Evolutionary conservation across 1,284 basidiomycete species (phyloP), one percentile per base, ranked within the genome.

Genomic region (Wolfiporia cocos): DNA sequence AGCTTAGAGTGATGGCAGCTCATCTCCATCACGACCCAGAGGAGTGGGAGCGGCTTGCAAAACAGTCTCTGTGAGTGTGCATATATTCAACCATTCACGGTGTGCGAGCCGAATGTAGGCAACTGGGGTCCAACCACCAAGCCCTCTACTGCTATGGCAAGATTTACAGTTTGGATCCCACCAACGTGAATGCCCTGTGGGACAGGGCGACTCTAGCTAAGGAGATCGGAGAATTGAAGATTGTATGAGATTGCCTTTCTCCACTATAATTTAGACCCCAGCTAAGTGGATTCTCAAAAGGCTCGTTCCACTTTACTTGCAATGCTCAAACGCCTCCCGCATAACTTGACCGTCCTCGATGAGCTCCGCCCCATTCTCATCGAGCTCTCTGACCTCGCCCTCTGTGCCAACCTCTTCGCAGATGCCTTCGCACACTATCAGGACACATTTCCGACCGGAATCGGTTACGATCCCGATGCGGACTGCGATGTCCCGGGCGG

Each of bases 121-220:
- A 78, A 5, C 62, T 81, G 21, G 87, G 83, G 3, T 79, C 81
- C 46, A 73, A 78, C 34, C 83, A 92, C 42, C 92, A 98, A 63
- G 89, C 92, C 0, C 66, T 96, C 21, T 97, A 98, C 60, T 98
- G 95, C 58, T 88, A 89, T 54, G 74, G 85, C 0, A 94, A 97
- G 57, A 79, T 90, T 0, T 79, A 86, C 56, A 82, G 76, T 48
- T 69, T 88, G 20, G 86, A 94, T 56, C 84, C 87, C 4, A 71
- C 73, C 4, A 93, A 97, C 49, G 74, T 91, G 7, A 83, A 88
- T 46, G 85, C 88, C 1, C 74, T 95, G 19, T 97, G 92, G 91
- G 92, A 98, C 52, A 79, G 92, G 2, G 91, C 93, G 0, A 69
- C 78, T 3, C 73, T 97, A 5, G 84, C 92, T 4, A 84, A 85